phyloP scores from a whole-genome alignment of 2,329 filamentous ascomycete genomes.

The Epicoccum nigrum region DNA sequence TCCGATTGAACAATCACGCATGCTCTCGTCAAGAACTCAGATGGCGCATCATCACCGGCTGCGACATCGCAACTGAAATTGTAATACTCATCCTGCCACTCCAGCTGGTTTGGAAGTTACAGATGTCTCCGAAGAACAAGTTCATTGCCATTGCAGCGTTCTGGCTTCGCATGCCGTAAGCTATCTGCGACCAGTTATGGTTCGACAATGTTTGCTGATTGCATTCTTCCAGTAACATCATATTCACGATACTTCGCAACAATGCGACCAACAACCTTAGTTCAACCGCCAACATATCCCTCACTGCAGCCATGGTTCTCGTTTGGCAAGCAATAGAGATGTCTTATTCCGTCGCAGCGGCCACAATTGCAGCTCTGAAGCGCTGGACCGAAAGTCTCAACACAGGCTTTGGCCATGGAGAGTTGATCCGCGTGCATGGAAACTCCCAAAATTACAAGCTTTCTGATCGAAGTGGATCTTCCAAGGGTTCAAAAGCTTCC shows the following conservation, averaged over 20 bases:
- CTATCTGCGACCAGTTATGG: background rate
- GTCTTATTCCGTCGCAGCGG: conserved; percentile 16
- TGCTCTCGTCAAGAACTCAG: conserved; percentile 8
- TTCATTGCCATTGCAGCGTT: conserved; percentile 26
- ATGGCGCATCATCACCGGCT: conserved; percentile 18
- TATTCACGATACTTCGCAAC: conserved; percentile 15
- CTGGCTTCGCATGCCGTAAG: conserved; percentile 24
- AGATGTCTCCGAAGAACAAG: conserved; percentile 22
- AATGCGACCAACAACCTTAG: conserved; percentile 8
- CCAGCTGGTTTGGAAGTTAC: conserved; percentile 22
- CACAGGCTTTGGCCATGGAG: conserved; percentile 22
- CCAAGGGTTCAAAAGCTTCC: background rate
- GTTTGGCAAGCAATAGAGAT: conserved; percentile 22
- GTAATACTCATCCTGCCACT: conserved; percentile 21
- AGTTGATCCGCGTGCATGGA: conserved; percentile 16
- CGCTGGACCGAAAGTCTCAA: conserved; percentile 21
- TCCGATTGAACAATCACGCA: background rate
- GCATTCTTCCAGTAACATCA: conserved; percentile 4
- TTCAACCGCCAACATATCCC: conserved; percentile 6
- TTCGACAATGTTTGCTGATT: background rate
- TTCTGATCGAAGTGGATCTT: conserved; percentile 10
- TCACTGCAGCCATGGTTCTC: conserved; percentile 15
- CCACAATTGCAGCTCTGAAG: conserved; percentile 20
- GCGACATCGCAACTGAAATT: conserved; percentile 19
- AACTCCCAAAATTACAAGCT: conserved; percentile 14